Base-by-base conservation (phyloP, 2,329 filamentous ascomycete genomes). In the Canariomyces notabilis region DNA sequence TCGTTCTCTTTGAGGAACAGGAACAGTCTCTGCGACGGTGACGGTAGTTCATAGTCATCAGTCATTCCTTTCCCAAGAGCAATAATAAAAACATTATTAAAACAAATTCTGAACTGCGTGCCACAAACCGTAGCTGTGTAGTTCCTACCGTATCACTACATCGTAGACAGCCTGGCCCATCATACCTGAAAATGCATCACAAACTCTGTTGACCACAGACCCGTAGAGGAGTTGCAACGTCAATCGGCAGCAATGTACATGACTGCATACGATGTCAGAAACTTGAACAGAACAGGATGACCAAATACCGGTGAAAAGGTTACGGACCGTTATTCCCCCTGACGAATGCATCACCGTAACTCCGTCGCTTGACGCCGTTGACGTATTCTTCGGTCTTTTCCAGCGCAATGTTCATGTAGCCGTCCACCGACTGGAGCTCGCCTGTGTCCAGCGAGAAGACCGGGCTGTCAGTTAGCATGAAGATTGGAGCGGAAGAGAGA, bases 401-500 rank as follows among this genome's bases (percentile, higher is more conserved):
- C 22, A 98, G 79, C 11, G 93, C 91, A 65, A 98, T 96, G 71
- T 98, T 98, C 93, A 98, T 98, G 71, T 97, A 98, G 42, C 93
- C 93, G 67, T 98, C 93, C 40, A 98, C 91, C 1, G 90, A 95
- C 66, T 97, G 90, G 31, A 97, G 78, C 65, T 96, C 89, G 58
- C 93, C 91, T 96, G 53, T 8, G 9, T 1, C 9, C 16, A 1
- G 4, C 8, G n/a, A 34, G 19, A 21, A 11, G 7, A 16, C n/a
- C n/a, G n/a, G 1, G 8, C 4, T 33, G 48, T 51, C 21, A 52
- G 44, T 14, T 37, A 12, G n/a, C 3, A 29, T 19, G 32, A n/a
- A 4, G 14, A 5, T 11, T 41, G 26, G n/a, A 11, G 11, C 14
- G 5, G 15, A 14, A 29, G 40, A 29, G n/a, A 15, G n/a, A 33